Evolutionary conservation across 2,329 filamentous ascomycete species (phyloP).

Genomic region (Fusarium hostae): DNA sequence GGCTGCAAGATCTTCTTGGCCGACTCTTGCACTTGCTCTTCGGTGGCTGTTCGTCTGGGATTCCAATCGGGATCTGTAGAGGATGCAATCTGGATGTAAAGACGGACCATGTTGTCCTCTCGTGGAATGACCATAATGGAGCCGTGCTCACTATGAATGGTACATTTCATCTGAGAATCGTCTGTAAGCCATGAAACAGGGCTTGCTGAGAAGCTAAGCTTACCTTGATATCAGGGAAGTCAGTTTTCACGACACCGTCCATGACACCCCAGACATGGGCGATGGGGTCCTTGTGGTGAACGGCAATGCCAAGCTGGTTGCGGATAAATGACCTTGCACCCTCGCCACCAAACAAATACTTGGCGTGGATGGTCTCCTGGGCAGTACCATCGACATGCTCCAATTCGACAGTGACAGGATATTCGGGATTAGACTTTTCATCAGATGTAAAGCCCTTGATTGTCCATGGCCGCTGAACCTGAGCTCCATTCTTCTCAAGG

Average conservation of each 20-base stretch:
- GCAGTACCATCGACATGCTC: slow-evolving; percentile 79
- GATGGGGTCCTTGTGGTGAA: slow-evolving; percentile 77
- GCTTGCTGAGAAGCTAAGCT: slow-evolving; percentile 15
- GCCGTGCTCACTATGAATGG: slow-evolving; percentile 78
- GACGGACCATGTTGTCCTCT: slow-evolving; percentile 74
- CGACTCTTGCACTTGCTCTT: slow-evolving; percentile 70
- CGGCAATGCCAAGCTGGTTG: slow-evolving; percentile 73
- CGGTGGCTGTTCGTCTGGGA: slow-evolving; percentile 71
- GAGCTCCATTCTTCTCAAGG: slow-evolving; percentile 68
- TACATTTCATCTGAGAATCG: slow-evolving; percentile 72
- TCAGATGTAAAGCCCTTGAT: slow-evolving; percentile 71
- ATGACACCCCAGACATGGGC: slow-evolving; percentile 81
- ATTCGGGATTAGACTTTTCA: slow-evolving; percentile 66
- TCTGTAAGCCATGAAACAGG: slow-evolving; percentile 52
- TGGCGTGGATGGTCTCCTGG: slow-evolving; percentile 73
- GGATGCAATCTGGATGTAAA: slow-evolving; percentile 75
- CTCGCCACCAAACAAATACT: slow-evolving; percentile 78
- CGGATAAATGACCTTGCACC: slow-evolving; percentile 75
- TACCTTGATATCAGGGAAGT: slow-evolving; percentile 82
- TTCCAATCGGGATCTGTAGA: slow-evolving; percentile 70
- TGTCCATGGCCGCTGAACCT: slow-evolving; percentile 73
- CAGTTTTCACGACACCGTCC: slow-evolving; percentile 76
- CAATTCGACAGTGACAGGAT: slow-evolving; percentile 83
- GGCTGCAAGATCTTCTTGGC: slow-evolving; percentile 74
- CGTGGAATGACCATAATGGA: slow-evolving; percentile 85